phyloP scores from a whole-genome alignment of 176 grass and related monocot genomes.

The Poa annua region DNA sequence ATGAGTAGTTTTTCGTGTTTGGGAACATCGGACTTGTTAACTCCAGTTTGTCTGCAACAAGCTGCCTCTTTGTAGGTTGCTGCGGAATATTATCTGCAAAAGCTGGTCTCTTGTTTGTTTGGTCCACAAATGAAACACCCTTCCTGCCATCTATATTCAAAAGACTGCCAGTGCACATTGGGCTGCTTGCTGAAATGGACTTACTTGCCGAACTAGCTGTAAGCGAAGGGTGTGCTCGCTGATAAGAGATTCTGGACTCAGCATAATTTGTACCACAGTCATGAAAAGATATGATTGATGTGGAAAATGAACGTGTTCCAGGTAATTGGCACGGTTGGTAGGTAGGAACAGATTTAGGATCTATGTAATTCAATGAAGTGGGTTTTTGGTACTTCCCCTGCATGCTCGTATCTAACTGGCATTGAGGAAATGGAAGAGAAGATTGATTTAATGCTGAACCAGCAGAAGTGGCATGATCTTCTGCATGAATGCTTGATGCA shows the following conservation, averaged over 20 bases:
- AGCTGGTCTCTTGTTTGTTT: conserved; percentile 48
- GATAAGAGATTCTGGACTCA: conserved; percentile 43
- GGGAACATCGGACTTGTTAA: conserved; percentile 10
- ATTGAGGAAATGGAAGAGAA: conserved; percentile 46
- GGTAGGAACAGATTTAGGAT: conserved; percentile 50
- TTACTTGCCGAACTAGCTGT: conserved; percentile 41
- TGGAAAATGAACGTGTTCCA: conserved; percentile 40
- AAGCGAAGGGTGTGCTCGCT: conserved; percentile 38
- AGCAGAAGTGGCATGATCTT: conserved; percentile 32
- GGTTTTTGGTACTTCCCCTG: conserved; percentile 49
- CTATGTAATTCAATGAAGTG: conserved; percentile 37
- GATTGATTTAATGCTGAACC: conserved; percentile 50
- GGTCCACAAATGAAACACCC: conserved; percentile 27
- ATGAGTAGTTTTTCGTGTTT: conserved; percentile 44
- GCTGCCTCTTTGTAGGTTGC: conserved; percentile 57
- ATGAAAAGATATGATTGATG: conserved; percentile 46
- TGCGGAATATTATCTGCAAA: conserved; percentile 46
- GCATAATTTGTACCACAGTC: conserved; percentile 32
- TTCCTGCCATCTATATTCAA: conserved; percentile 45
- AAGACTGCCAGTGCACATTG: conserved; percentile 30
- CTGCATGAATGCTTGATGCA: conserved; percentile 34
- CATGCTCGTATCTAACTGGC: conserved; percentile 35
- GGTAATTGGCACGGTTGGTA: conserved; percentile 34
- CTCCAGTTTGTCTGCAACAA: conserved; percentile 46
- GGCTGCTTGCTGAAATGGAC: conserved; percentile 32